Base-by-base conservation (phyloP, 768 basidiomycete genomes). In the Austroboletus eburneus region DNA sequence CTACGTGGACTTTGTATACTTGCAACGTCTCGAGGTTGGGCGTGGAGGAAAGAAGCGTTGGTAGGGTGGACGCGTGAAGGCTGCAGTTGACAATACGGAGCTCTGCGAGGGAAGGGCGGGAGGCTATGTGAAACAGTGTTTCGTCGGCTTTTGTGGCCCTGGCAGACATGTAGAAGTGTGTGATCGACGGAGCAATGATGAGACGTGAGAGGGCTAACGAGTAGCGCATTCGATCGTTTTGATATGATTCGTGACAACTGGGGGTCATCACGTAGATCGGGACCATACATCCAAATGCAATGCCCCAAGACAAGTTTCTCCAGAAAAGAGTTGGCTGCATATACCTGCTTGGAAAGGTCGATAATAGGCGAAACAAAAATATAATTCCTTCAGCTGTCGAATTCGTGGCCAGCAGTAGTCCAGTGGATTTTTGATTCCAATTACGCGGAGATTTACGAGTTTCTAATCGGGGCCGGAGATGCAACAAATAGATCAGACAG, bases 11-110 rank as follows among this genome's bases (percentile, higher is more conserved):
- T 18, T 61, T 43, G 5, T 61, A 65, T 16, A 84, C 48, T 46
- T 72, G 68, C 9, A 85, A 64, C 2, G 56, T 69, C 54, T 72
- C 60, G 42, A 85, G 69, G 17, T 59, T 54, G 21, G 67, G 57
- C 0, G 72, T 65, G 8, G 42, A 44, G 18, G 54, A 52, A 16
- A 85, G 62, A 22, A 71, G 35, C 0, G 33, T 35, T 9, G 59
- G 43, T 2, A 73, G 33, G 67, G 62, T 22, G 17, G 25, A 14
- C 59, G 61, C 25, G 69, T 51, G 42, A 30, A 76, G 48, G 7
- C 57, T 45, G 44, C 71, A 75, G 6, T 56, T 53, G 17, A 60
- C 50, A 5, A 79, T 49, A 7, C 51, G 55, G 39, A 81, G 66
- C 32, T 72, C 69, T n/a, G 63, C 69, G n/a, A 80, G 65, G 20